These are phyloP conservation scores for Sanghuangporus sanghuang DNA, from an alignment of 1,284 basidiomycete genomes.

Conservation along the genomic window DNA sequence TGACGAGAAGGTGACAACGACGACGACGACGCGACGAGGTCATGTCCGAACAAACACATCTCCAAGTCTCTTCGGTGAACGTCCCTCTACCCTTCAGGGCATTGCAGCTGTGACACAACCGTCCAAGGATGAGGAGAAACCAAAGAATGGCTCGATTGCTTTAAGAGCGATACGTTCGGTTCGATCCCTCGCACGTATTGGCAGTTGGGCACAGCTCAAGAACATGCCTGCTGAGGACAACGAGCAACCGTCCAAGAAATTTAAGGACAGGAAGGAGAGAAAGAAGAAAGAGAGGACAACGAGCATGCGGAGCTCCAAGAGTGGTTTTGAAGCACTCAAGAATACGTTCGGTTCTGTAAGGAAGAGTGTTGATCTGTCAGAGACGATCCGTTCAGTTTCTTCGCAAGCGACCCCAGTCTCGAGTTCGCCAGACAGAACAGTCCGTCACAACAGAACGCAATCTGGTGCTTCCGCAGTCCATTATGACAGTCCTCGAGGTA, in stretches of 20 bases:
- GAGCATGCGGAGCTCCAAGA: slow-evolving; percentile 38
- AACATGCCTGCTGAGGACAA: slow-evolving; percentile 31
- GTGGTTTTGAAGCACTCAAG: slow-evolving; percentile 52
- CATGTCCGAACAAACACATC: slow-evolving; percentile 12
- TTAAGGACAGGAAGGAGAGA: slow-evolving; percentile 28
- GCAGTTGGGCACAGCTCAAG: slow-evolving; percentile 61
- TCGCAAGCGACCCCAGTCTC: slow-evolving; percentile 10
- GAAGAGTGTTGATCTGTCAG: slow-evolving; percentile 21
- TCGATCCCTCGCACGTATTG: slow-evolving; percentile 62
- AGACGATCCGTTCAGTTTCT: slow-evolving; percentile 36
- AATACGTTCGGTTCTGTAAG: slow-evolving; percentile 17
- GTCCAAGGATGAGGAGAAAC: slow-evolving; percentile 12
- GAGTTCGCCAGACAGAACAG: neutral
- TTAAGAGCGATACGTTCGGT: slow-evolving; percentile 72
- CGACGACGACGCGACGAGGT: neutral
- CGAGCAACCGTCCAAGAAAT: slow-evolving; percentile 21
- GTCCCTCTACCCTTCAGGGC: slow-evolving; percentile 11
- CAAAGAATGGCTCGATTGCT: slow-evolving; percentile 54
- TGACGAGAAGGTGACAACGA: neutral
- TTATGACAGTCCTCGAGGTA: slow-evolving; percentile 46
- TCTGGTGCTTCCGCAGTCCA: slow-evolving; percentile 44
- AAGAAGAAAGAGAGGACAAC: slow-evolving; percentile 32
- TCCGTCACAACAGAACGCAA: slow-evolving; percentile 18
- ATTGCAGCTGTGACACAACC: slow-evolving; percentile 7
- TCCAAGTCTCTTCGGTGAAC: slow-evolving; percentile 11